Evolutionary conservation across 1,284 basidiomycete genomes (phyloP).

Genomic region (Trichosporon ovoides): DNA sequence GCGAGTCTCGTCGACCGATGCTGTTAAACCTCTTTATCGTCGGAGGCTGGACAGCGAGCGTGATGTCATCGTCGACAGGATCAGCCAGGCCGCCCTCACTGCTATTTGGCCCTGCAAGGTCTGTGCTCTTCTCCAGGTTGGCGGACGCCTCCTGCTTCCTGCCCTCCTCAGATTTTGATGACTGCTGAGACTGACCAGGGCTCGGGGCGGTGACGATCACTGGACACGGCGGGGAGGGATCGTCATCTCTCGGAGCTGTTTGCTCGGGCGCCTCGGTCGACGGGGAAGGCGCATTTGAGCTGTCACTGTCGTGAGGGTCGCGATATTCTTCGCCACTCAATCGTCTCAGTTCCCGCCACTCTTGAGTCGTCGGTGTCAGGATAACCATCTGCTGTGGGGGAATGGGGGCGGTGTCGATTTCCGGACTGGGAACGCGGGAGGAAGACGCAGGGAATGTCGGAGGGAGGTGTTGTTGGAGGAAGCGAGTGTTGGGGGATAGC

Average conservation of each 20-base stretch:
- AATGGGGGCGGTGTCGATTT: neutral
- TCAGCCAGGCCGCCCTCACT: neutral
- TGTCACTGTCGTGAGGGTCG: conserved; percentile 15
- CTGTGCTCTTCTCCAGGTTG: conserved; percentile 5
- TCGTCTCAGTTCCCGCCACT: conserved; percentile 45
- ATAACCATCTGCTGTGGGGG: conserved; percentile 36
- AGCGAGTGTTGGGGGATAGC: conserved; percentile 42
- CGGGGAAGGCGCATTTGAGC: conserved; percentile 1
- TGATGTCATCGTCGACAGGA: neutral
- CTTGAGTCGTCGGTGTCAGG: conserved; percentile 50
- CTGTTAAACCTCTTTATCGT: conserved; percentile 32
- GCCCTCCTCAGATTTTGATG: conserved; percentile 1
- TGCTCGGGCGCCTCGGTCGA: neutral
- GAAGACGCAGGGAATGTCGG: conserved; percentile 32
- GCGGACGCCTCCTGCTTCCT: neutral
- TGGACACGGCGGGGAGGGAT: neutral
- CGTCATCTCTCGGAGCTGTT: neutral
- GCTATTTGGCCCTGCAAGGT: neutral
- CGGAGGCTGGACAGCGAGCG: neutral
- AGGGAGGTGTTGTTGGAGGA: conserved; percentile 42
- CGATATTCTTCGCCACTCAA: conserved; percentile 17
- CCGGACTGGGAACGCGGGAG: neutral
- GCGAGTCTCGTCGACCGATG: conserved; percentile 36
- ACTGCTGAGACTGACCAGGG: neutral
- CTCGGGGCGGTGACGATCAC: conserved; percentile 9